Percentiles rank a stretch among this genome's conserved stretches.
phyloP scores from a whole-genome alignment of 208 protist species.

The Leishmania arabica region DNA sequence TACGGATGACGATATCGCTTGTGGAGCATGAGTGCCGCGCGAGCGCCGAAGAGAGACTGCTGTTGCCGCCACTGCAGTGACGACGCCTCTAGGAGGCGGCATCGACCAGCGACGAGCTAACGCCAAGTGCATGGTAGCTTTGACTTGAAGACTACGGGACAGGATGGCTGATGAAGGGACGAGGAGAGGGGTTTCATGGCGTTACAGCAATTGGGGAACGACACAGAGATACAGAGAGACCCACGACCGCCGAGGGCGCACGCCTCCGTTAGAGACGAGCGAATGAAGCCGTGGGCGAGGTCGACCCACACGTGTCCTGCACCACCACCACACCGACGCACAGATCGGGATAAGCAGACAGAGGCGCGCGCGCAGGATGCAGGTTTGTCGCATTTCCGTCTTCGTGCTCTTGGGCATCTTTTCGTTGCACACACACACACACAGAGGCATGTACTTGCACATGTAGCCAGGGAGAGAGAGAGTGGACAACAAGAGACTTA shows the following conservation, averaged over 20 bases:
- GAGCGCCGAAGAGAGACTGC: not conserved
- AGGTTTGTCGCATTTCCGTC: too few relatives aligned
- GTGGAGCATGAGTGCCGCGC: not conserved
- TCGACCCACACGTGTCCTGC: not conserved
- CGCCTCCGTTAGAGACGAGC: not conserved
- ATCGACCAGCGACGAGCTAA: not conserved
- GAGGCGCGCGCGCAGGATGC: not conserved
- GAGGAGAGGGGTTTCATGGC: not conserved
- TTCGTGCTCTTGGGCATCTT: too few relatives aligned
- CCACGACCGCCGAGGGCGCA: not conserved
- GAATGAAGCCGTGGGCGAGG: not conserved
- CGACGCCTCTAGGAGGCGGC: not conserved
- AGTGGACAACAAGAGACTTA: not conserved
- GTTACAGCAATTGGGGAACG: not conserved
- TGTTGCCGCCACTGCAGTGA: not conserved
- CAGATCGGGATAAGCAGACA: not conserved
- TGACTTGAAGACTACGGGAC: not conserved
- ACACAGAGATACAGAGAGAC: not conserved
- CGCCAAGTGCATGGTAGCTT: not conserved
- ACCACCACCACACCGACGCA: not conserved
- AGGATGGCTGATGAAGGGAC: not conserved
- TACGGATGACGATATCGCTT: not conserved
- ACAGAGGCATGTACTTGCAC: not conserved
- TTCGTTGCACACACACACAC: not conserved
- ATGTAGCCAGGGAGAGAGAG: not conserved